Evolutionary conservation across 176 grass and related monocot genomes (phyloP).

Genomic region (Tillandsia fasciculata): DNA sequence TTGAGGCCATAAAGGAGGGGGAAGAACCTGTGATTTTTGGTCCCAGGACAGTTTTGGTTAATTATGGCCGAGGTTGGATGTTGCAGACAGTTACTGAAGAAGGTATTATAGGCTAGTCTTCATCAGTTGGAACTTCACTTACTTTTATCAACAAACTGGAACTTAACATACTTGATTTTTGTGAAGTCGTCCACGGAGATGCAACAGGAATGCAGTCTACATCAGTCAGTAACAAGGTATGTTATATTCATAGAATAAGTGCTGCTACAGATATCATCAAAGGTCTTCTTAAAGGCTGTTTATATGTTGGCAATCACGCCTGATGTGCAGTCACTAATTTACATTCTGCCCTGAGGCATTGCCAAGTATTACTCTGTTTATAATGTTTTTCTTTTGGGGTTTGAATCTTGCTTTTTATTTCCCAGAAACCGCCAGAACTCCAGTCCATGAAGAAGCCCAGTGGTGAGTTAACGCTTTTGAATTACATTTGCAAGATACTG

Average conservation of each 20-base stretch:
- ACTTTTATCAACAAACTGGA: neutral
- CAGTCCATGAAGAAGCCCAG: conserved; percentile 13
- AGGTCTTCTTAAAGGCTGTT: no score
- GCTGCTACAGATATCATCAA: no score
- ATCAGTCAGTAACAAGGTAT: no score
- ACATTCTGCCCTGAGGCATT: no score
- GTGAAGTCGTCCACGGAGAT: neutral
- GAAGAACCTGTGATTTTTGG: conserved; percentile 80
- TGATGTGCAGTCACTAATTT: no score
- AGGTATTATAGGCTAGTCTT: conserved; percentile 10
- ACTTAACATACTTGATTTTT: neutral
- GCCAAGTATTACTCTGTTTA: neutral
- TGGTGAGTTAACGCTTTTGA: neutral
- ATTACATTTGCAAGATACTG: conserved; percentile 49
- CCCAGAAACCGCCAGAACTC: conserved; percentile 30
- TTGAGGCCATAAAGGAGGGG: conserved; percentile 67
- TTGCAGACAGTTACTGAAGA: conserved; percentile 62
- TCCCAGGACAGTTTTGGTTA: conserved; percentile 50
- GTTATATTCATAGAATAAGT: no score
- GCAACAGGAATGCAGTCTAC: neutral
- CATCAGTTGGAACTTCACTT: neutral
- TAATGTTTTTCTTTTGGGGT: neutral
- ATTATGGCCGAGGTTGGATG: conserved; percentile 64
- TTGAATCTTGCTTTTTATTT: neutral
- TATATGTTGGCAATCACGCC: no score